phyloP scores from a whole-genome alignment of 2,329 filamentous ascomycete genomes.

The Colletotrichum tropicale region DNA sequence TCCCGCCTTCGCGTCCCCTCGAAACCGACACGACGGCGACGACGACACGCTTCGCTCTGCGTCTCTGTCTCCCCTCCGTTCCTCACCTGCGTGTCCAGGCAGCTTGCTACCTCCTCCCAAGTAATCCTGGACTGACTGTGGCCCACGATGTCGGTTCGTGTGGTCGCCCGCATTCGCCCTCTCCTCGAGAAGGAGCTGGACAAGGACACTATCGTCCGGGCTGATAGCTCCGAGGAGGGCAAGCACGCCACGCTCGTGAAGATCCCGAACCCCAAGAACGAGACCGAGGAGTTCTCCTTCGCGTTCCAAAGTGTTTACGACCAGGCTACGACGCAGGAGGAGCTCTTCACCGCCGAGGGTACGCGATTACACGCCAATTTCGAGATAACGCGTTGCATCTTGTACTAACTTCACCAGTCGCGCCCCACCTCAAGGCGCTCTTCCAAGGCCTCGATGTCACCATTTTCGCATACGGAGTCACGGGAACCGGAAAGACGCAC shows the following conservation, averaged over 20 bases:
- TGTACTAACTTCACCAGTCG: slow-evolving; percentile 58
- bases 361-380: slow-evolving; percentile 32
- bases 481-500: slow-evolving; percentile 92
- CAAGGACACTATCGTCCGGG: slow-evolving; percentile 82
- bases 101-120: neutral
- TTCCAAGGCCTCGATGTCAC: slow-evolving; percentile 90
- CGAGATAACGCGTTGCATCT: neutral
- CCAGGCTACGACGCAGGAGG: slow-evolving; percentile 78
- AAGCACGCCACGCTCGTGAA: slow-evolving; percentile 73
- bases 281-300: slow-evolving; percentile 89
- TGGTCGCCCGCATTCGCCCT: slow-evolving; percentile 89
- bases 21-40: neutral
- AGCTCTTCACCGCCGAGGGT: slow-evolving; percentile 90
- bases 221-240: slow-evolving; percentile 65
- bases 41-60: neutral
- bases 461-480: slow-evolving; percentile 92
- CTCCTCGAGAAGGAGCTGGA: slow-evolving; percentile 85
- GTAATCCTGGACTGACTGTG: neutral
- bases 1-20: neutral
- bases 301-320: slow-evolving; percentile 95
- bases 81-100: neutral
- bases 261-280: slow-evolving; percentile 94
- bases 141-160: slow-evolving; percentile 70
- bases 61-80: neutral
- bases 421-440: slow-evolving; percentile 87